phyloP scores from a whole-genome alignment of 2,329 filamentous ascomycete genomes.

The Nemania serpens region DNA sequence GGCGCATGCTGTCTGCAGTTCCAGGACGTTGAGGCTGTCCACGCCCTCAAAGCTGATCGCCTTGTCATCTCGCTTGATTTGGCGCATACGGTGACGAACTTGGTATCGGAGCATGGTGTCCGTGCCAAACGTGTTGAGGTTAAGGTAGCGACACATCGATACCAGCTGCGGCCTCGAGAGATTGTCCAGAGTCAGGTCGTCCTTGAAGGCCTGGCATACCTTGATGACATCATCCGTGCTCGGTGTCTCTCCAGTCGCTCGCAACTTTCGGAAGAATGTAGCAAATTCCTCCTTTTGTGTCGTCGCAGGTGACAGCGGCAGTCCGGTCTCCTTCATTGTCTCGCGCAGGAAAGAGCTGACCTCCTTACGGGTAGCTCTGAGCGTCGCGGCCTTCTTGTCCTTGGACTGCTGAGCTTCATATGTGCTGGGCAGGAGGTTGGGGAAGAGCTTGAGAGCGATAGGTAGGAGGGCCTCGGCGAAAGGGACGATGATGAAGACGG shows the following conservation, averaged over 20 bases:
- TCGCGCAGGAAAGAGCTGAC: constrained; percentile 88
- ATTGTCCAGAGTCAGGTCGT: constrained; percentile 96
- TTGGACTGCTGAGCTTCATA: constrained; percentile 92
- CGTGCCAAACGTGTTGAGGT: constrained; percentile 93
- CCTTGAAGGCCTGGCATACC: constrained; percentile 98
- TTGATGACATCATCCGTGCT: constrained; percentile 93
- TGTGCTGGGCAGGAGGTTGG: constrained; percentile 95
- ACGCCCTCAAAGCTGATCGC: constrained; percentile 94
- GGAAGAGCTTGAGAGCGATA: constrained; percentile 90
- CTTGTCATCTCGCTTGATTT: constrained; percentile 97
- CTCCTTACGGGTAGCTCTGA: constrained; percentile 88
- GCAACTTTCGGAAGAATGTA: constrained; percentile 96
- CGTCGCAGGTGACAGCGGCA: constrained; percentile 82
- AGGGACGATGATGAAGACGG: constrained; percentile 94
- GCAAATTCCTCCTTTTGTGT: constrained; percentile 92
- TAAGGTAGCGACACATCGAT: constrained; percentile 98
- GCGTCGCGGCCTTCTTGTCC: constrained; percentile 80
- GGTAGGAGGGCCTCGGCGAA: constrained; percentile 93
- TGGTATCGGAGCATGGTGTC: constrained; percentile 98
- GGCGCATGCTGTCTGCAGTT: constrained; percentile 90
- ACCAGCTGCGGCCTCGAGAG: constrained; percentile 93
- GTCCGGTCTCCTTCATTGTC: constrained; percentile 89
- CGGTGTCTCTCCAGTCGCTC: constrained; percentile 87
- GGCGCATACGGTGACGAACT: constrained; percentile 95
- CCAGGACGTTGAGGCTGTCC: constrained; percentile 87